Base-by-base conservation (phyloP, 495 filamentous ascomycete species). In the Thozetella sp. region DNA sequence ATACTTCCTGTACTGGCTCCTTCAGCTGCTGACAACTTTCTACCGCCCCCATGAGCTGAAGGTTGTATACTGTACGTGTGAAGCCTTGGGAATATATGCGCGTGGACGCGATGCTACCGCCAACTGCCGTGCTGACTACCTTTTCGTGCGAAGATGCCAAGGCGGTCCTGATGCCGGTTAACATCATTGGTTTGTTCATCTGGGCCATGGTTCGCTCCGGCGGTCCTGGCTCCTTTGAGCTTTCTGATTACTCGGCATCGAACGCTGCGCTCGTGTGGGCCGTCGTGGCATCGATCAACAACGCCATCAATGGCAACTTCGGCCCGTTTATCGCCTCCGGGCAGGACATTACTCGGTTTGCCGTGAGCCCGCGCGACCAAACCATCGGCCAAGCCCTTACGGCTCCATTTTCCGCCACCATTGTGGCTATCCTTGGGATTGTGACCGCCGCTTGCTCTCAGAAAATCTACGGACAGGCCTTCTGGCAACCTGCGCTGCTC, bases 1-100 rank as follows among this genome's bases (percentile, higher is more conserved):
- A 1, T 80, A 76, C 63, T 68, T 81, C 62, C 52, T 81, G 11
- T 81, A 77, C 62, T 81, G 78, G 78, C 58, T 77, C 9, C 58
- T 76, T 12, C 78, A 80, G 56, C 58, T 81, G 22, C 72, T 76
- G 25, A 74, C 78, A 59, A 19, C 60, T 63, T 51, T 58, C 64
- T 26, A 67, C 62, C 58, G 46, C 9, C 59, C 68, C 20, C 68
- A 71, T 50, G 66, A 69, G 53, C 55, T 71, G 11, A 58, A 61
- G 1, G 48, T 25, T 6, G 67, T 71, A 43, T 71, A 69, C 61
- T 71, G 63, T 37, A 37, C 6, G 30, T 37, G n/a, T n/a, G n/a
- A n/a, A n/a, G n/a, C n/a, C n/a, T n/a, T n/a, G n/a, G n/a, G n/a
- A n/a, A n/a, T n/a, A n/a, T n/a, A n/a, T n/a, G n/a, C n/a, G n/a